Base-by-base conservation (phyloP, 768 basidiomycete genomes). In the Infundibulicybe gibba region DNA sequence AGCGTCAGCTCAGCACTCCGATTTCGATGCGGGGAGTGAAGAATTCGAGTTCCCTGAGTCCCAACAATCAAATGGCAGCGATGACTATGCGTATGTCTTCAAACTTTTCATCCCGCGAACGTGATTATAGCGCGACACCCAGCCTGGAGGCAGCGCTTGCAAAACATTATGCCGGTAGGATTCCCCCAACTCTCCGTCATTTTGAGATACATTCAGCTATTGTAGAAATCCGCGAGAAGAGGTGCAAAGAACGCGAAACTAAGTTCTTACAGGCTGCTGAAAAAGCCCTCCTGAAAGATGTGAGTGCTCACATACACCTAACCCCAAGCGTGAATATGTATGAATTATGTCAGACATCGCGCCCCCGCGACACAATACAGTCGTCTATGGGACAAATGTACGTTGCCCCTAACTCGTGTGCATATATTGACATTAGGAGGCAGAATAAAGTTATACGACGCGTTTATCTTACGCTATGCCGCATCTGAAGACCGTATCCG, bases 401-500 rank as follows among this genome's bases (percentile, higher is more conserved):
- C 14, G 35, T 38, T 19, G 14, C 17, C 10, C 10, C 10, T 10
- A 14, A 10, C 17, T 10, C 14, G 14, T 10, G 10, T 6, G 35
- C 17, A 38, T 14, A 14, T 38, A 14, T n/a, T 38, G 35, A 38
- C 6, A 3, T 14, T 6, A 14, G 11, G 33, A 10, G 64, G 55
- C 11, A 61, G 59, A 15, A 56, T 57, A 20, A 32, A 35, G 3
- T 11, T 48, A 3, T 57, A 47, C 48, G 14, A 49, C 3, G 50
- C 54, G 19, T 59, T 59, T 45, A 11, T 54, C 11, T 19, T 53
- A 34, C 54, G 59, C 19, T 59, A 61, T 43, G 54, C 56, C 8
- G 42, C 54, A 2, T 42, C 45, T 12, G 60, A 61, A 44, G 60
- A 61, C 44, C 32, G 42, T n/a, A 61, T 61, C 32, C 55, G 55